Evolutionary conservation across 441 rosid genomes (phyloP), one percentile per base, ranked within the genome.

Genomic region (Flueggea neowawraea): DNA sequence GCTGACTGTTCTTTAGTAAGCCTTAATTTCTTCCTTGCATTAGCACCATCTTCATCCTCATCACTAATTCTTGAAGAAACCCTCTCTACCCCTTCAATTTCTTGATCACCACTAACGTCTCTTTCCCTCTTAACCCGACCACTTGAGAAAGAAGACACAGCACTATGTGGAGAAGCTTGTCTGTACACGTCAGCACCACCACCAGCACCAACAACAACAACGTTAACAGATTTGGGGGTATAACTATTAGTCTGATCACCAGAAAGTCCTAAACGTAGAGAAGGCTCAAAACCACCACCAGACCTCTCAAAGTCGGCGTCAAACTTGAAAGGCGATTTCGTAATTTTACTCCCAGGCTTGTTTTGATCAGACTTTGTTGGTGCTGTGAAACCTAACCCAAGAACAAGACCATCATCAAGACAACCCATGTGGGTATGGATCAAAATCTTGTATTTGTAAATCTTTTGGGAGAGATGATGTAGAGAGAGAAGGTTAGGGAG

Each of bases 1-100:
- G 93, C 93, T 45, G 98, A 85, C 74, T 94, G 97, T 47, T 88
- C 95, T 80, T 85, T 88, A 13, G 93, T 84, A 31, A 94, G 82
- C 75, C 97, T 75, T 55, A 94, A 91, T 66, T 94, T 94, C 72
- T 94, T 94, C 63, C 95, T 83, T 1, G 93, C 82, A 54, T 74
- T 73, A 44, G 78, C 80, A 44, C 91, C 95, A 48, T 88, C 95
- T 71, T 94, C 97, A 39, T 94, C 97, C 22, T 94, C 98, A 51
- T 88, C 86, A 60, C 84, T 77, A 3, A 87, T 87, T 75, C 88
- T 87, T 0, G 86, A 82, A 33, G 84, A 80, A 60, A 83, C 78
- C 73, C 77, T 81, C 57, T 83, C 91, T 36, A 69, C 79, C 72
- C 73, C 13, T 87, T 96, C 44, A 33, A 15, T 28, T 56, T 87